These are phyloP conservation scores for Pseudocercospora eumusae DNA, from an alignment of 2,329 filamentous ascomycete species.

Conservation along the genomic window DNA sequence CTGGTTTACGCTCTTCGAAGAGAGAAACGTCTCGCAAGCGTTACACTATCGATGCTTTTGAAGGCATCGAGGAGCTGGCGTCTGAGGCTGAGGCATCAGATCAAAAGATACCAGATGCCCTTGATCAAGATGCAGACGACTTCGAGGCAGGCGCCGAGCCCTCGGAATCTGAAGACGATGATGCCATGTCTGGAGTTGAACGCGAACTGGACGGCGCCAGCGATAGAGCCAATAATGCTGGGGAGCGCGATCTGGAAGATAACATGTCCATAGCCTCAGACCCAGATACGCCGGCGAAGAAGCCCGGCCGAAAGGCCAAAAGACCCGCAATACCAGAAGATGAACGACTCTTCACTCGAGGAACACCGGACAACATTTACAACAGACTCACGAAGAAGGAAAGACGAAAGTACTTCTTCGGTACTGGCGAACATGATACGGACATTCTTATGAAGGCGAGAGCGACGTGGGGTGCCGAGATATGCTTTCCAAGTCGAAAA, in stretches of 20 bases:
- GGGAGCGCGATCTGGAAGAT: slow-evolving; percentile 42
- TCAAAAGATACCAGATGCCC: slow-evolving; percentile 16
- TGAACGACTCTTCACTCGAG: slow-evolving; percentile 28
- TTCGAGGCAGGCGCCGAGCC: slow-evolving; percentile 36
- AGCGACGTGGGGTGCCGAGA: slow-evolving; percentile 55
- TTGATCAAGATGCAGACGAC: slow-evolving; percentile 36
- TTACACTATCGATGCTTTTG: slow-evolving; percentile 42
- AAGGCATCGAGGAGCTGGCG: slow-evolving; percentile 37
- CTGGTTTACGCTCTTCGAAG: slow-evolving; percentile 28
- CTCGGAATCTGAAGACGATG: slow-evolving; percentile 30
- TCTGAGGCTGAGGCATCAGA: slow-evolving; percentile 18
- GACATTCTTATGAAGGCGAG: slow-evolving; percentile 50
- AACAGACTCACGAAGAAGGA: slow-evolving; percentile 43
- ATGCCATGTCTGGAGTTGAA: slow-evolving; percentile 41
- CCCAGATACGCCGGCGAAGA: slow-evolving; percentile 1
- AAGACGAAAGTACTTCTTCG: slow-evolving; percentile 55
- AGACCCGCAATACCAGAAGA: slow-evolving; percentile 2
- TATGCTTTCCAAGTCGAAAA: slow-evolving; percentile 53
- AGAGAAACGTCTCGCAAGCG: slow-evolving; percentile 31
- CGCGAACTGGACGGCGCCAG: slow-evolving; percentile 26
- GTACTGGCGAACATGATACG: slow-evolving; percentile 53
- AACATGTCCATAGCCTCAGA: slow-evolving; percentile 32
- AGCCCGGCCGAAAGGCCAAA: neutral
- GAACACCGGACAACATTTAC: slow-evolving; percentile 31
- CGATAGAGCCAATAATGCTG: slow-evolving; percentile 39